Evolutionary conservation across 2,329 filamentous ascomycete species (phyloP), one percentile per base, ranked within the genome.

Genomic region (Diaporthe caulivora): DNA sequence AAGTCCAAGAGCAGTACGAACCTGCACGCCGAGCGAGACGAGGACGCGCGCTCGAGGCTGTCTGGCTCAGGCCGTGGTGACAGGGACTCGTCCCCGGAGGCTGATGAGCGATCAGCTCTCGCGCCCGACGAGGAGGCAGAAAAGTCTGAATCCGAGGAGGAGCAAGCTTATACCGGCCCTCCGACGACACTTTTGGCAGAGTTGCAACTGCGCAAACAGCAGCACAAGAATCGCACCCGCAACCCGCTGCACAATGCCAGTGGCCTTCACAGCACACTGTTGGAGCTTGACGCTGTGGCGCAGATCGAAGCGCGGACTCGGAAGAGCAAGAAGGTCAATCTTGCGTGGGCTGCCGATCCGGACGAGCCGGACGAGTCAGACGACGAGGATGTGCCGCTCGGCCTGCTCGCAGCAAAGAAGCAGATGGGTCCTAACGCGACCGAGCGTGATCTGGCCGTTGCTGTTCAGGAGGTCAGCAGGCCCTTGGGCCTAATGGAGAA

Each of bases 161-260:
- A 85, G 51, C 86, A 87, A 2, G 79, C 86, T 1, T 92, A 90
- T 76, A 87, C 92, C 70, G 94, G 94, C 0, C 89, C 92, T 5
- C 97, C 97, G 0, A 97, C 95, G 1, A 99, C 97, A 0, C 88
- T 99, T 0, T 89, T 99, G 31, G 97, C 97, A 0, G 97, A 99
- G 81, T 86, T 99, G 10, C 95, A 98, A 80, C 85, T 97, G 76
- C 93, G 97, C 67, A 98, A 99, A 81, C 92, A 94, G 74, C 94
- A 98, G 78, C 92, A 97, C 78, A 95, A 94, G 82, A 87, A 92
- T 75, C 92, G 97, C 47, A 97, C 92, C 40, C 90, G 92, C 21
- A 75, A 75, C 29, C 93, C 93, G 18, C 88, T 92, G 29, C 87
- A 89, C 42, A 90, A 88, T 57, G 83, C 93, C 26, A 92, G 93